Evolutionary conservation across 352 stramenopile species (phyloP), one percentile per base, ranked within the genome.

Genomic region (Phytophthora tentaculata): DNA sequence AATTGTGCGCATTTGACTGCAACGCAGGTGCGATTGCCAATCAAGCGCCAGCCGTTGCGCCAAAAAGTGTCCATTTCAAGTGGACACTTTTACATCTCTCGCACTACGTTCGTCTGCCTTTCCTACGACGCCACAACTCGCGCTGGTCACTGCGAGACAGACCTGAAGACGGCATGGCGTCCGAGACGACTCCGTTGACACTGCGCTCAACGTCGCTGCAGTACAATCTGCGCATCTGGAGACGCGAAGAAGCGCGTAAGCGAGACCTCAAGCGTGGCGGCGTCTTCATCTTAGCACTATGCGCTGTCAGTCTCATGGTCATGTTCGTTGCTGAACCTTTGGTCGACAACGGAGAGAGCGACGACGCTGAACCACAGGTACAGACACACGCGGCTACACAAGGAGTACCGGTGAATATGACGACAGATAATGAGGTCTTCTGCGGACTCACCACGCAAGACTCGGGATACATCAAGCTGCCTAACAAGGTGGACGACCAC

Each of bases 401-500:
- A 58, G 66, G 37, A 1, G 12, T 65, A 0, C 62, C 67, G 5
- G 45, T 62, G 19, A 64, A 63, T 10, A 64, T 37, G 26, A 69
- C 50, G 22, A 57, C 13, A 44, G 64, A 69, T 14, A 51, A 73
- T 19, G 56, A 76, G 17, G 54, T 77, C 0, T 89, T 84, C 55
- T 86, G 79, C 52, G 76, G 81, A 37, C 73, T 77, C 17, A 79
- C 67, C 50, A 86, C 51, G 23, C 64, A 80, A 52, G 83, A 81
- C 58, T 77, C 83, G 0, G 83, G 80, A 3, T 89, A 87, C 69
- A 73, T 91, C 54, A 75, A 82, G 56, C 70, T 91, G 10, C 65
- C 80, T 29, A 86, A 88, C 82, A 89, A 88, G 64, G 64, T 80
- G 51, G 80, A 88, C 58, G 81, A 90, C 65, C 64, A 89, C 41